These are phyloP conservation scores for Blastosporella zonata DNA, from an alignment of 1,284 basidiomycete species.

Conservation along the genomic window DNA sequence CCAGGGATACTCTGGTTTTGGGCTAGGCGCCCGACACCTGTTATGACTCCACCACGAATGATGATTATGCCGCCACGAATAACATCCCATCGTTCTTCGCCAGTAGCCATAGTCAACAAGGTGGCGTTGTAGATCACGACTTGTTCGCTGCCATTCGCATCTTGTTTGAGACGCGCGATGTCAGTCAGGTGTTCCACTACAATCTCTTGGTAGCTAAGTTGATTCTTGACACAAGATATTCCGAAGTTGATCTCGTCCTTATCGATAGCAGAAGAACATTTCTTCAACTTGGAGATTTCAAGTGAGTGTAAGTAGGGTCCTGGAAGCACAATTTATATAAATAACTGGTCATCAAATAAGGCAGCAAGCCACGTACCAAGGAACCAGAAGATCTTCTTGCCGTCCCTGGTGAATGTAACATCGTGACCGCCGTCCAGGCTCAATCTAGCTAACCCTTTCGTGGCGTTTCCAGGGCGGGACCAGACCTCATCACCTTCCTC, in stretches of 20 bases:
- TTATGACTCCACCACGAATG: slow-evolving; percentile 53
- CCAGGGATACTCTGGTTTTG: slow-evolving; percentile 35
- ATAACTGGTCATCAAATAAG: background rate
- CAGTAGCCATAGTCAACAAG: slow-evolving; percentile 60
- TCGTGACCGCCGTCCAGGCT: slow-evolving; percentile 73
- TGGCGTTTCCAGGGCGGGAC: slow-evolving; percentile 67
- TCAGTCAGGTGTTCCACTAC: slow-evolving; percentile 59
- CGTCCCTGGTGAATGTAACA: slow-evolving; percentile 58
- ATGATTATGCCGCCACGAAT: slow-evolving; percentile 50
- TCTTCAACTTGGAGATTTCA: slow-evolving; percentile 47
- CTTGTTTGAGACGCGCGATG: slow-evolving; percentile 51
- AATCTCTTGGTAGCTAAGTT: slow-evolving; percentile 55
- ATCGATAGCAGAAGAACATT: slow-evolving; percentile 46
- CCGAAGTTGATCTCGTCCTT: slow-evolving; percentile 54
- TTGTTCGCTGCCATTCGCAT: slow-evolving; percentile 36
- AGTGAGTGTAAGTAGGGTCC: slow-evolving; percentile 65
- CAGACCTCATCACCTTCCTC: slow-evolving; percentile 47
- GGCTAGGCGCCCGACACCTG: slow-evolving; percentile 40
- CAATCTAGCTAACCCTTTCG: slow-evolving; percentile 53
- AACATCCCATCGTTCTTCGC: slow-evolving; percentile 44
- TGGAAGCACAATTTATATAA: slow-evolving; percentile 22
- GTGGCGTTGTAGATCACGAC: slow-evolving; percentile 66
- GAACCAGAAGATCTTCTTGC: slow-evolving; percentile 66
- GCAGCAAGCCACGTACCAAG: slow-evolving; percentile 43
- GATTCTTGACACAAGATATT: slow-evolving; percentile 51